These are phyloP conservation scores for Leccinum subtestaceum DNA, from an alignment of 768 basidiomycete species.

Conservation along the genomic window DNA sequence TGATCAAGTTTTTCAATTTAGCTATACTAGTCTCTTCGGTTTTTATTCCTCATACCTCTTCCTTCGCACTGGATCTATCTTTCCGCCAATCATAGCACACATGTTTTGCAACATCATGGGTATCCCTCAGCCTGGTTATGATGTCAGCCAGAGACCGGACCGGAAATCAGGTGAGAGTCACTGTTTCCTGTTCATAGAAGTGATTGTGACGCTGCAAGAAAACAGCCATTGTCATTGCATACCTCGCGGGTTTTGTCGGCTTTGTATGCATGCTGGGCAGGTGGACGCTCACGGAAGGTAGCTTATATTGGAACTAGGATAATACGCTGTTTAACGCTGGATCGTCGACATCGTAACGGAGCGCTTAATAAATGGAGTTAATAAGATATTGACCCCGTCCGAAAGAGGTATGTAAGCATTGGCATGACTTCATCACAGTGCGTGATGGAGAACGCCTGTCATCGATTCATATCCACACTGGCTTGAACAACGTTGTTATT, in stretches of 20 bases:
- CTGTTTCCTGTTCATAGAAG: slow-evolving; percentile 9
- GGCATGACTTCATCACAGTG: slow-evolving; percentile 12
- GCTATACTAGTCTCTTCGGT: slow-evolving; percentile 92
- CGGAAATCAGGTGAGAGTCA: slow-evolving; percentile 47
- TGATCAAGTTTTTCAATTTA: slow-evolving; percentile 73
- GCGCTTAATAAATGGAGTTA: slow-evolving; percentile 2
- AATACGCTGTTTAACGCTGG: slow-evolving; percentile 10
- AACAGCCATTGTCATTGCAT: slow-evolving; percentile 53
- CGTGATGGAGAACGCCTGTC: not conserved
- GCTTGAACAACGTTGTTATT: slow-evolving; percentile 15
- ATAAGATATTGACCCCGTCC: not conserved
- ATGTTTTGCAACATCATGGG: slow-evolving; percentile 96
- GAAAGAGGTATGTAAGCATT: slow-evolving; percentile 7
- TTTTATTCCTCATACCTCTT: slow-evolving; percentile 85
- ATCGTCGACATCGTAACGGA: slow-evolving; percentile 1
- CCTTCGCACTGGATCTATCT: slow-evolving; percentile 78
- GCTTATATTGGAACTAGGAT: slow-evolving; percentile 42
- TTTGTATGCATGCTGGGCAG: slow-evolving; percentile 53
- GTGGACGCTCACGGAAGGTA: slow-evolving; percentile 44
- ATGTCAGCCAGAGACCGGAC: slow-evolving; percentile 51
- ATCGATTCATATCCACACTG: not conserved
- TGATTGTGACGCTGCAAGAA: slow-evolving; percentile 12
- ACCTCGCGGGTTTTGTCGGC: slow-evolving; percentile 56
- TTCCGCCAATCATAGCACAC: slow-evolving; percentile 78
- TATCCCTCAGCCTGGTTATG: slow-evolving; percentile 63